Percentiles rank a stretch among this genome's conserved stretches.
These are phyloP conservation scores for Dictyostelium firmibasis DNA, from an alignment of 78 protist genomes.

Conservation along the genomic window DNA sequence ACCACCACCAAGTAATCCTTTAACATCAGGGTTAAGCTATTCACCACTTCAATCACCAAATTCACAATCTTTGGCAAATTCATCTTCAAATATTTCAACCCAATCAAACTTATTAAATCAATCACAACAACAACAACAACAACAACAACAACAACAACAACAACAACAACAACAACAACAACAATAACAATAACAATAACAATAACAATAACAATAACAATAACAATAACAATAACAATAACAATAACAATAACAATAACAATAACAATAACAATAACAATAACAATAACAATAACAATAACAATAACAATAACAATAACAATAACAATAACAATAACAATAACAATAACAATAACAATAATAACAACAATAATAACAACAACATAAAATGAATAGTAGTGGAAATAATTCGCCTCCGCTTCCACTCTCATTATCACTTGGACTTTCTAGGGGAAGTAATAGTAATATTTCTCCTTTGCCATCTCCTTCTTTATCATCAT, in stretches of 20 bases:
- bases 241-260: too few relatives aligned
- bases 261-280: too few relatives aligned
- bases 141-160: too few relatives aligned
- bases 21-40: background rate
- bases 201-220: too few relatives aligned
- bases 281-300: too few relatives aligned
- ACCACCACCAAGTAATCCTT: slow-evolving; percentile 3
- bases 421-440: background rate
- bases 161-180: too few relatives aligned
- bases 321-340: too few relatives aligned
- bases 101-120: background rate
- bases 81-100: background rate
- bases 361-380: too few relatives aligned
- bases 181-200: too few relatives aligned
- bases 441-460: background rate
- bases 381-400: background rate
- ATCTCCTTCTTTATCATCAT: slow-evolving; percentile 8
- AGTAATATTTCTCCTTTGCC: background rate
- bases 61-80: background rate
- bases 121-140: background rate
- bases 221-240: too few relatives aligned
- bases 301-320: too few relatives aligned
- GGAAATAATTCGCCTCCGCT: slow-evolving; percentile 5
- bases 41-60: slow-evolving; percentile 3
- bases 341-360: too few relatives aligned